A percentile compares a stretch with the other conserved stretches of the same genome.
Evolutionary conservation across 1,284 basidiomycete species (phyloP).

Genomic region (Acaromyces ingoldii): DNA sequence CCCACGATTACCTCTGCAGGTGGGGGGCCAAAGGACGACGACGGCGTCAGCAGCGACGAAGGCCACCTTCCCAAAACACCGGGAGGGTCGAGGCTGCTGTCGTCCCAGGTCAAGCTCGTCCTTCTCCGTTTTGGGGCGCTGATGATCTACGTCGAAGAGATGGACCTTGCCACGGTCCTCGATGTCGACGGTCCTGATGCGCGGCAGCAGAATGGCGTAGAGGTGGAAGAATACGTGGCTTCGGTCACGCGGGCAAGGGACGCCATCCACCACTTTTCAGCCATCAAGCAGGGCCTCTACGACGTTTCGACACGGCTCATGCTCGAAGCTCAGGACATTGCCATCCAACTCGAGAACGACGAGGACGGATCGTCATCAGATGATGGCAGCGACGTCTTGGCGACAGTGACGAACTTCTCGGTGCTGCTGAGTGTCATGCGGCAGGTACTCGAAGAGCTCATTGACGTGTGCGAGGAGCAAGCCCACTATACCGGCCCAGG

Average conservation of each 20-base stretch:
- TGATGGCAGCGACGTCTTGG: too few species aligned
- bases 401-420: too few species aligned
- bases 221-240: slow-evolving; percentile 13
- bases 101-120: background rate
- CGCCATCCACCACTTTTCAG: slow-evolving; percentile 20
- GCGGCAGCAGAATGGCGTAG: slow-evolving; percentile 17
- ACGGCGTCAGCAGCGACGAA: background rate
- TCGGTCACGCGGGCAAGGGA: slow-evolving; percentile 20
- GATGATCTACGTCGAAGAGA: slow-evolving; percentile 27
- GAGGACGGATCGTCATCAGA: too few species aligned
- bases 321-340: slow-evolving; percentile 20
- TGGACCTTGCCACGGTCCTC: slow-evolving; percentile 33
- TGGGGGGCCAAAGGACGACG: too few species aligned
- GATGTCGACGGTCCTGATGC: slow-evolving; percentile 32
- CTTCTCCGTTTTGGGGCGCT: slow-evolving; percentile 16
- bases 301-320: slow-evolving; percentile 24
- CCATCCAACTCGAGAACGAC: too few species aligned
- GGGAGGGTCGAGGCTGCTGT: background rate
- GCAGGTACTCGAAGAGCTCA: background rate
- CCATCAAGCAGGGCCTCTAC: slow-evolving; percentile 33
- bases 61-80: too few species aligned
- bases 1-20: too few species aligned
- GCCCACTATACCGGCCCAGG: slow-evolving; percentile 11
- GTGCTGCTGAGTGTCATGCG: too few species aligned
- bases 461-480: slow-evolving; percentile 22